Conservation (phyloP, 139 green algal genomes). For the Chlorella sorokiniana region DNA sequence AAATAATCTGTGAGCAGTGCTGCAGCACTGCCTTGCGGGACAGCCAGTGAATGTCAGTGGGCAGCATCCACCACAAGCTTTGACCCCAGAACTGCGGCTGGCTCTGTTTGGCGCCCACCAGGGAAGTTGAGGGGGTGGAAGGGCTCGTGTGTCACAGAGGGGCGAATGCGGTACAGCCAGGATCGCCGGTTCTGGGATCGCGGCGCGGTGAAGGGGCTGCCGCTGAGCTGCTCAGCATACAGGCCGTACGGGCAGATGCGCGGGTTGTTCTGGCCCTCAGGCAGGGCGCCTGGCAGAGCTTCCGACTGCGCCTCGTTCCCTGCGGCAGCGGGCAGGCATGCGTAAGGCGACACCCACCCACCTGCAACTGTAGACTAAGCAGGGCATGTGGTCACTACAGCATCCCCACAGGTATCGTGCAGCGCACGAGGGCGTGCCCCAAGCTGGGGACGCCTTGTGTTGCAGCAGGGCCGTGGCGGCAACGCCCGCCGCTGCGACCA, state of each 20-base stretch:
- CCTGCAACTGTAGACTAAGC: no score
- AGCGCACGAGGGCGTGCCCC: no score
- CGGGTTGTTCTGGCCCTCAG: constrained; percentile 89
- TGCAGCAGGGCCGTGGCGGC: neutral
- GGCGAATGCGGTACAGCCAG: constrained; percentile 94
- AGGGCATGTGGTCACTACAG: no score
- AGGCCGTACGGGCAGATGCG: constrained; percentile 83
- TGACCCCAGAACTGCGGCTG: neutral
- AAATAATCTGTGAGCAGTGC: no score
- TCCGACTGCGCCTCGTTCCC: constrained; percentile 88
- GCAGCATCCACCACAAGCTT: no score
- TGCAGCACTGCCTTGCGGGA: no score
- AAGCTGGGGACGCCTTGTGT: no score
- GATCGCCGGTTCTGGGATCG: constrained; percentile 72
- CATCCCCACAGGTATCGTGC: no score
- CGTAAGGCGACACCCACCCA: neutral
- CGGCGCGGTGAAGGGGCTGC: constrained; percentile 92
- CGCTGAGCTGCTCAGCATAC: constrained; percentile 93
- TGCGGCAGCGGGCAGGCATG: constrained; percentile 26
- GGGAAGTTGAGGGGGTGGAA: constrained; percentile 77
- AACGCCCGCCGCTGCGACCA: neutral
- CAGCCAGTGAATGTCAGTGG: no score
- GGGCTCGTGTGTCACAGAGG: constrained; percentile 87
- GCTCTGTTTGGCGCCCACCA: neutral
- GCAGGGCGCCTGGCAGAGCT: constrained; percentile 84